Evolutionary conservation across 306 rosid genomes (phyloP), one percentile per base, ranked within the genome.

Genomic region (Chamaecrista fasciculata): DNA sequence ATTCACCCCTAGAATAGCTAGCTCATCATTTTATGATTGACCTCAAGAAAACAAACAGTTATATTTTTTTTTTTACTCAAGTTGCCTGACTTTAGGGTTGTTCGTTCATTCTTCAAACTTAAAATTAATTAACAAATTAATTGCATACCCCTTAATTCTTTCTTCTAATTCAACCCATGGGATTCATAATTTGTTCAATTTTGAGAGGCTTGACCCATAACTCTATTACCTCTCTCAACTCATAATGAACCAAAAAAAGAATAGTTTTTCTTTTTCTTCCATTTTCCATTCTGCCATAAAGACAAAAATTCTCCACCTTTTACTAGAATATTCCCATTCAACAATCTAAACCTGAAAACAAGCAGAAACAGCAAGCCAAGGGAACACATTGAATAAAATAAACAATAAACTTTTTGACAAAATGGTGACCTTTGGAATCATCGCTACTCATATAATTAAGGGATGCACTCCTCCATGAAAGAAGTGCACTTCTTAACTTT

Each of bases 361-460:
- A 40, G 12, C 12, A 47, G 18, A 62, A 36, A 6, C 10, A 64
- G 3, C 16, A 61, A 16, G 31, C 5, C 29, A 26, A 11, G 36
- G 33, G 2, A 63, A 18, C 15, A 12, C 6, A 29, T 19, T 6
- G 16, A 55, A 53, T 21, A 66, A 66, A 66, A 74, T 12, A 16
- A 36, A 36, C 43, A 14, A 18, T 31, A 9, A 10, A 37, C 50
- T 23, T 67, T 67, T 67, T 18, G 26, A 21, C 46, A 4, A 20
- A 37, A 33, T 25, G 26, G 65, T 15, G 66, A 73, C 50, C 6
- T 11, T 4, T 16, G 24, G 24, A 73, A 46, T 56, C 60, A 66
- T 21, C 42, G 6, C 67, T 15, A 4, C 16, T 1, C 12, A 11
- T 12, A 4, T 19, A n/a, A n/a, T n/a, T 10, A 29, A 59, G 34